Evolutionary conservation across 768 basidiomycete genomes (phyloP).

Genomic region (Filobasidium wieringae): DNA sequence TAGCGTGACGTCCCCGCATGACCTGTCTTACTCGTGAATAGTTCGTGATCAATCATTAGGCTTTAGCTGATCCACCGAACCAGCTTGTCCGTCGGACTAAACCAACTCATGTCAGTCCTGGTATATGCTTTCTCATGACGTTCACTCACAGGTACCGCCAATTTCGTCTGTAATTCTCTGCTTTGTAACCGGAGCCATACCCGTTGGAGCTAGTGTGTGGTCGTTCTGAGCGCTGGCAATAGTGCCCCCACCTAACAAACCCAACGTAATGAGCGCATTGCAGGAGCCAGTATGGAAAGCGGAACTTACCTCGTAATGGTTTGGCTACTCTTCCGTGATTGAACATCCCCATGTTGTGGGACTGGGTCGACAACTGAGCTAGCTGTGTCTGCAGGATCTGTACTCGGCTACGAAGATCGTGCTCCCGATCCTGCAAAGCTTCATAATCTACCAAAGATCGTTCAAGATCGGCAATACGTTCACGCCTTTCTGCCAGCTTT

Average conservation of each 20-base stretch:
- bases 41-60: too few relatives aligned
- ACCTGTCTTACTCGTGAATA: too few relatives aligned
- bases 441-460: constrained; percentile 87
- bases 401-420: constrained; percentile 66
- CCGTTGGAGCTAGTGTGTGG: neutral
- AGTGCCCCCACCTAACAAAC: neutral
- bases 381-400: constrained; percentile 10
- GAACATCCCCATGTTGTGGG: constrained; percentile 65
- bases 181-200: neutral
- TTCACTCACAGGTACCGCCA: neutral
- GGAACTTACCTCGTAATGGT: constrained; percentile 60
- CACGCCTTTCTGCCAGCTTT: constrained; percentile 88
- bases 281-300: neutral
- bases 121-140: too few relatives aligned
- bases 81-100: too few relatives aligned
- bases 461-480: constrained; percentile 94
- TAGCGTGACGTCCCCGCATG: too few relatives aligned
- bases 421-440: constrained; percentile 76
- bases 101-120: too few relatives aligned
- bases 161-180: neutral
- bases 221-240: neutral
- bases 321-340: constrained; percentile 62
- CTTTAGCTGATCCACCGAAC: too few relatives aligned
- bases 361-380: constrained; percentile 57
- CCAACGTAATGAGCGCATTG: neutral